These are phyloP conservation scores for Hymenoscyphus fraxineus DNA, from an alignment of 2,329 filamentous ascomycete genomes.

Conservation along the genomic window DNA sequence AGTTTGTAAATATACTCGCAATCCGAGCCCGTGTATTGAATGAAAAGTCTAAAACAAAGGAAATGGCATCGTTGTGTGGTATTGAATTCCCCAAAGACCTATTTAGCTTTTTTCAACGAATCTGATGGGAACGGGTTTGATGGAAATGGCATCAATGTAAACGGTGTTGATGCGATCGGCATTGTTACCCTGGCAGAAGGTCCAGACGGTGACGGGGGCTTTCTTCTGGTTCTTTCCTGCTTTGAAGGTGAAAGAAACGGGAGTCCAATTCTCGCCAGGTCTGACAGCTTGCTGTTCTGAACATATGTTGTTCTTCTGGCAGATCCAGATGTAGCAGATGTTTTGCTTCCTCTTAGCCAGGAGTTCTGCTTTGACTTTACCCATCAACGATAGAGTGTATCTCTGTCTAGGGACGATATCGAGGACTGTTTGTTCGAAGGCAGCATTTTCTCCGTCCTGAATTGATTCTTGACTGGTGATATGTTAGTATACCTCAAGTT, in stretches of 20 bases:
- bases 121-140: background rate
- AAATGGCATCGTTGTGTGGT: too few species aligned
- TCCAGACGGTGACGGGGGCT: background rate
- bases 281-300: background rate
- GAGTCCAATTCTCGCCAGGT: background rate
- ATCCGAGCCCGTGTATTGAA: background rate
- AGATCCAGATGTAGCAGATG: slow-evolving; percentile 6
- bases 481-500: background rate
- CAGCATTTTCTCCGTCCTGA: background rate
- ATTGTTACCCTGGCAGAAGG: background rate
- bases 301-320: background rate
- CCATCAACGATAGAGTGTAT: background rate
- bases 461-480: background rate
- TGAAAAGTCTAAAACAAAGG: background rate
- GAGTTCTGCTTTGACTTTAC: background rate
- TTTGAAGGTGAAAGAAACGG: background rate
- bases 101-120: too few species aligned
- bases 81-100: background rate
- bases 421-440: background rate
- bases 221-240: background rate
- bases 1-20: background rate
- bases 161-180: slow-evolving; percentile 1
- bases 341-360: background rate
- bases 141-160: slow-evolving; percentile 3
- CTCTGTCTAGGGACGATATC: background rate